These are phyloP conservation scores for Fusarium nurragi DNA, from an alignment of 2,329 filamentous ascomycete species.

Conservation along the genomic window DNA sequence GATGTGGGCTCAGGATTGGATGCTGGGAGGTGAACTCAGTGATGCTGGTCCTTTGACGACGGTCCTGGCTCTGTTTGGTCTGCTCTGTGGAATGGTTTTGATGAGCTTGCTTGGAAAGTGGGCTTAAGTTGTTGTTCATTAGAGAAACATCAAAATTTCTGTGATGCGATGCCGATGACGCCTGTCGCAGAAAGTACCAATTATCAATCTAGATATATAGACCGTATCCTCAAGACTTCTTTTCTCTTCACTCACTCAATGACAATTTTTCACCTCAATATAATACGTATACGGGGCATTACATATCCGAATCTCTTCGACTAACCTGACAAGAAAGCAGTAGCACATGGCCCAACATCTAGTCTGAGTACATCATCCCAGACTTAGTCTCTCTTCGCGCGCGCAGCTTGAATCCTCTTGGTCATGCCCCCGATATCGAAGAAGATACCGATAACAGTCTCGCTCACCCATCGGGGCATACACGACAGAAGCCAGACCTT, in stretches of 20 bases:
- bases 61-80: conserved; percentile 58
- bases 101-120: conserved; percentile 82
- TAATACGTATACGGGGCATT: no score
- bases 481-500: conserved; percentile 43
- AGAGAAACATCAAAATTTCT: not conserved
- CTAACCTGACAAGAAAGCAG: no score
- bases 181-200: not conserved
- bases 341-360: not conserved
- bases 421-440: conserved; percentile 45
- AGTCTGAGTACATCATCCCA: not conserved
- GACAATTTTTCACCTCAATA: no score
- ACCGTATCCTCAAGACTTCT: not conserved
- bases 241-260: not conserved
- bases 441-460: conserved; percentile 43
- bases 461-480: conserved; percentile 44
- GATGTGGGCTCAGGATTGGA: conserved; percentile 82
- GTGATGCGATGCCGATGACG: not conserved
- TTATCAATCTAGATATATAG: not conserved
- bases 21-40: conserved; percentile 64
- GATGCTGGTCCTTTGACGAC: conserved; percentile 60
- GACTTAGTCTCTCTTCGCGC: conserved; percentile 37
- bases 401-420: conserved; percentile 39
- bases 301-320: no score
- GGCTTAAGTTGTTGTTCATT: conserved; percentile 58
- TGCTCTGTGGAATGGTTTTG: conserved; percentile 70